phyloP scores from a whole-genome alignment of 2,329 filamentous ascomycete genomes.

The Aspergillus sergii region DNA sequence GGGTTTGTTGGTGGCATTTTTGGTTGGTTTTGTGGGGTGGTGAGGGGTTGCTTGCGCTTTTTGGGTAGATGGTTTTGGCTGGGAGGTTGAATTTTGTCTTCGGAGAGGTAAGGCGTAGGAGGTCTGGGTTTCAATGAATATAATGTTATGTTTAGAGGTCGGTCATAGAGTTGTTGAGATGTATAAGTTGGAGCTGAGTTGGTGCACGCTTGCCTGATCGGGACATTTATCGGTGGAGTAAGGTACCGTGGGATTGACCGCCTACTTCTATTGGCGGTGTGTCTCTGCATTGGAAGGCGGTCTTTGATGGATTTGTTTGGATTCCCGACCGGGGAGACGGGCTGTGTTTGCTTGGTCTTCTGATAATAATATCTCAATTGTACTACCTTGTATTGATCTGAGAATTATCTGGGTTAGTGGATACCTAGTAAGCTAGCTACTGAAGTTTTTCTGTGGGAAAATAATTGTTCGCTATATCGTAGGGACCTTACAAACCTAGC shows the following conservation, averaged over 20 bases:
- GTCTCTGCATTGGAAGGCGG: neutral
- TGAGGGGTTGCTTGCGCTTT: constrained; percentile 3
- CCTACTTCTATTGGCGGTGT: neutral
- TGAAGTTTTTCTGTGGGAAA: neutral
- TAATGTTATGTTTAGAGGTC: neutral
- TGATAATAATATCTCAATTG: neutral
- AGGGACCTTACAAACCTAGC: neutral
- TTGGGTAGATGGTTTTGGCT: neutral
- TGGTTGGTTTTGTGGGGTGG: neutral
- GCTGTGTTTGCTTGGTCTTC: neutral
- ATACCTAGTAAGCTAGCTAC: neutral
- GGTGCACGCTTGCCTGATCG: neutral
- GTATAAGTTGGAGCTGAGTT: neutral
- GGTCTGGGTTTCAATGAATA: neutral
- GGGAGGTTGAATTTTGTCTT: neutral
- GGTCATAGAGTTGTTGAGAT: neutral
- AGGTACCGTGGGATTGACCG: neutral
- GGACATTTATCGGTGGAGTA: neutral
- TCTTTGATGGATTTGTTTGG: neutral
- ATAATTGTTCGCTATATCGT: neutral
- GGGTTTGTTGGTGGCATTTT: constrained; percentile 46
- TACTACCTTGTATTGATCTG: neutral
- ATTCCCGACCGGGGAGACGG: neutral
- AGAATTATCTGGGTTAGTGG: neutral
- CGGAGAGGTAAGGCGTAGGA: neutral